Evolutionary conservation across 2,329 filamentous ascomycete species (phyloP).

Genomic region (Xylariaceae sp.): DNA sequence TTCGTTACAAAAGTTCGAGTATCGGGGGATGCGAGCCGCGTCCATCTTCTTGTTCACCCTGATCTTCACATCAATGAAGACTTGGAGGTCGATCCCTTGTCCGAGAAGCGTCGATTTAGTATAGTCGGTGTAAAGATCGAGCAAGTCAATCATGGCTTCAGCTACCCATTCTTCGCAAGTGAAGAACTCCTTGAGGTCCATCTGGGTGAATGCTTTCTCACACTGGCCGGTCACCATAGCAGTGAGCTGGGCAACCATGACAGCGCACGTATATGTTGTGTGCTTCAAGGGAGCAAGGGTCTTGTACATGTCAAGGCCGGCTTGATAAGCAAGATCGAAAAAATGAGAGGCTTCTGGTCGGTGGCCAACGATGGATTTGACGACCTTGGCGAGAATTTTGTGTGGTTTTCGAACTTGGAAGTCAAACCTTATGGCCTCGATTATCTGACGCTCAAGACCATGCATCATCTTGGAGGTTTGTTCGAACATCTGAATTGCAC

Average conservation of each 20-base stretch:
- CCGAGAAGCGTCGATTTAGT: constrained; percentile 73
- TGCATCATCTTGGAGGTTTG: constrained; percentile 76
- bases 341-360: constrained; percentile 52
- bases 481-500: constrained; percentile 68
- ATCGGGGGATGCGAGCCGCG: constrained; percentile 58
- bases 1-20: constrained; percentile 57
- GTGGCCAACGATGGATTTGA: constrained; percentile 52
- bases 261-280: constrained; percentile 77
- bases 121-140: constrained; percentile 90
- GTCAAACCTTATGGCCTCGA: constrained; percentile 91
- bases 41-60: constrained; percentile 79
- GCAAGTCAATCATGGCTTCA: constrained; percentile 85
- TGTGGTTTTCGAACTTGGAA: constrained; percentile 88
- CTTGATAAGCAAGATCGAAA: constrained; percentile 70
- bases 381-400: constrained; percentile 77
- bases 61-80: constrained; percentile 84
- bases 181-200: constrained; percentile 49
- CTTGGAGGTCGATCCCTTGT: constrained; percentile 66
- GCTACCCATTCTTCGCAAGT: constrained; percentile 48
- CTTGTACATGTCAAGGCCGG: constrained; percentile 86
- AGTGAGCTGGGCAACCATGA: constrained; percentile 79
- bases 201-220: constrained; percentile 46
- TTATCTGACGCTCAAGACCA: constrained; percentile 84
- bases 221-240: constrained; percentile 62
- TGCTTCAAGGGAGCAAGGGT: constrained; percentile 93